These are phyloP conservation scores for Colletotrichum limetticola DNA, from an alignment of 2,329 filamentous ascomycete species.

Conservation along the genomic window DNA sequence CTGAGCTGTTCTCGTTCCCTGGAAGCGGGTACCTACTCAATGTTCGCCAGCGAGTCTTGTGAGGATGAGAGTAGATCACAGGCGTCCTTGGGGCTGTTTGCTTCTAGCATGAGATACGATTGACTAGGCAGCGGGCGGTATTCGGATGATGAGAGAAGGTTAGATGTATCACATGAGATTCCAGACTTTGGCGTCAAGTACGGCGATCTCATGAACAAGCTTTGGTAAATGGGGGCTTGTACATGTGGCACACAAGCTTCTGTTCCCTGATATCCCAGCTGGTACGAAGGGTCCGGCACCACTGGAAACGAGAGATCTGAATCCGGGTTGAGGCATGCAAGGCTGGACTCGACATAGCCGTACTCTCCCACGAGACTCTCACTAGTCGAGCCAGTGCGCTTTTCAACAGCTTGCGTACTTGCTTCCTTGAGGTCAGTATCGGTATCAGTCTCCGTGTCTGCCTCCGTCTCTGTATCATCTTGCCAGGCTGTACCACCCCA, in stretches of 20 bases:
- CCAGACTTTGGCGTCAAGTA: neutral
- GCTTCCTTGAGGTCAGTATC: neutral
- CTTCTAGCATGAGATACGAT: neutral
- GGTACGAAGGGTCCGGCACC: neutral
- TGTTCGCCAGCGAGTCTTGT: too few species aligned
- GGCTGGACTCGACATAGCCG: too few species aligned
- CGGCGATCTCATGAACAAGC: neutral
- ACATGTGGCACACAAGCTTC: too few species aligned
- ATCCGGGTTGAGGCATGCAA: too few species aligned
- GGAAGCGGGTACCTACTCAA: too few species aligned
- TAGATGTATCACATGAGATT: neutral
- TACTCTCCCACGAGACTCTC: neutral
- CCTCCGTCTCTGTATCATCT: neutral
- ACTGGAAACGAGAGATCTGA: too few species aligned
- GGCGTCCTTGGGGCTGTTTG: too few species aligned
- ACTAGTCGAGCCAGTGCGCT: neutral
- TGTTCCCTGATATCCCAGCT: neutral
- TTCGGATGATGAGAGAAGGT: neutral
- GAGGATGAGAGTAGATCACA: too few species aligned
- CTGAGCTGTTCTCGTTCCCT: too few species aligned
- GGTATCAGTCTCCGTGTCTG: neutral
- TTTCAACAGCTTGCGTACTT: neutral
- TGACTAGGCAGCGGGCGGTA: neutral
- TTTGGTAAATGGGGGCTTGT: neutral
- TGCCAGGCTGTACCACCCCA: neutral